Evolutionary conservation across 1,139 yeast species (phyloP).

Genomic region (Entelexis paramagnoliae): DNA sequence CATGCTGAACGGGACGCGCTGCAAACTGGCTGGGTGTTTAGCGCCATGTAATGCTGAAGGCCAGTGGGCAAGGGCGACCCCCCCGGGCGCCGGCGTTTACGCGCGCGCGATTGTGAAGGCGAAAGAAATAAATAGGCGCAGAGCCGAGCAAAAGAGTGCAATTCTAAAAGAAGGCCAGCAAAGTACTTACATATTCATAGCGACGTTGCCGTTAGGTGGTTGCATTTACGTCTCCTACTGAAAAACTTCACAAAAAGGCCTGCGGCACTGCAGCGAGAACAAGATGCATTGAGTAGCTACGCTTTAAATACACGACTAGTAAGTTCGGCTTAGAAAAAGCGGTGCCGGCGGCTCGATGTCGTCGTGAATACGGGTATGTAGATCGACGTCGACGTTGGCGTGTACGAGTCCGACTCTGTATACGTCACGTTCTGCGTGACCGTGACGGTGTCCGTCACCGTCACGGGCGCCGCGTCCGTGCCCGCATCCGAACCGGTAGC

Average conservation of each 20-base stretch:
- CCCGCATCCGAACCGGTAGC: background rate
- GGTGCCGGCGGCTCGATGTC: conserved; percentile 5
- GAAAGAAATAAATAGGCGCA: too few relatives aligned
- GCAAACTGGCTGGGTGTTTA: background rate
- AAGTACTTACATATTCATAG: too few relatives aligned
- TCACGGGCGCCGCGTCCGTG: background rate
- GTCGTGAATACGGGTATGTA: conserved; percentile 6
- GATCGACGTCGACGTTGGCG: conserved; percentile 1
- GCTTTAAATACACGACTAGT: too few relatives aligned
- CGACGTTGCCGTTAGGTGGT: too few relatives aligned
- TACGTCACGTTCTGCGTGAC: conserved; percentile 6
- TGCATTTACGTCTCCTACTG: too few relatives aligned
- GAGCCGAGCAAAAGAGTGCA: too few relatives aligned
- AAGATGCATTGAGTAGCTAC: too few relatives aligned
- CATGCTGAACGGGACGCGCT: conserved; percentile 33
- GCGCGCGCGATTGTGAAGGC: too few relatives aligned
- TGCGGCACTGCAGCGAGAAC: too few relatives aligned
- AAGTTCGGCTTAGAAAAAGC: background rate
- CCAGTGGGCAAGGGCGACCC: background rate
- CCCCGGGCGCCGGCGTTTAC: too few relatives aligned
- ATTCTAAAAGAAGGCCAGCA: too few relatives aligned
- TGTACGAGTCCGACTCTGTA: conserved; percentile 2
- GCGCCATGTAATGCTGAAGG: background rate
- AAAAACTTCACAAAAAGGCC: too few relatives aligned
- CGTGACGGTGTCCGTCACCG: conserved; percentile 8